Base-by-base conservation (phyloP, 371 early-diverging fungal genomes). In the Apophysomyces sp. region DNA sequence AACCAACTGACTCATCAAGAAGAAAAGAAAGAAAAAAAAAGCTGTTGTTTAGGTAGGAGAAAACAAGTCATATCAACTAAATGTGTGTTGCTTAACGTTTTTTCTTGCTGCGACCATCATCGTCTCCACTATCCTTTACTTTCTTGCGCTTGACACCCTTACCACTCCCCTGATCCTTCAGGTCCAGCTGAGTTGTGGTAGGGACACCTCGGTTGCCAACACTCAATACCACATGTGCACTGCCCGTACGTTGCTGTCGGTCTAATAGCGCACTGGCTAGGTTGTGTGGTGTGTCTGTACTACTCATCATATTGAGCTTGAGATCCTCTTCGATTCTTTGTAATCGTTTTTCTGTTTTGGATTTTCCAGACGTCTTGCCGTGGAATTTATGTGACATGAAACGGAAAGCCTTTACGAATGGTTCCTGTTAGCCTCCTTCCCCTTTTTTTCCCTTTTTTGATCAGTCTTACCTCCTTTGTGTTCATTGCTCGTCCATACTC, bases 311-410 rank as follows among this genome's bases (percentile, higher is more conserved):
- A 72, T 90, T 72, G 65, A 90, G 74, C 58, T 85, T 83, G 52
- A 87, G 85, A 67, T 95, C 94, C 49, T 93, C 92, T 63, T 93
- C 92, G 32, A 93, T 68, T 68, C 92, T 93, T 57, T 80, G 78
- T 71, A 93, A 78, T 7, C 90, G 77, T 78, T 94, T 96, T 71
- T 98, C 98, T 5, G 92, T 93, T 86, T 98, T 98, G 74, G 88
- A 84, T 69, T 96, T 96, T 49, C 98, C 98, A 15, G 94, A 88
- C 1, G 84, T 81, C 66, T 92, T 93, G 28, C 98, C 98, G 70
- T 98, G 98, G 87, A 98, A 98, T 60, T 93, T 92, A 60, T 98
- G 96, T 21, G 96, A 94, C 66, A 95, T 78, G 66, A 86, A 88
- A 56, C 92, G 86, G 80, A 91, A 98, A 0, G 98, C 98, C 85